Base-by-base conservation (phyloP, 352 stramenopile genomes). In the Sclerospora graminicola region DNA sequence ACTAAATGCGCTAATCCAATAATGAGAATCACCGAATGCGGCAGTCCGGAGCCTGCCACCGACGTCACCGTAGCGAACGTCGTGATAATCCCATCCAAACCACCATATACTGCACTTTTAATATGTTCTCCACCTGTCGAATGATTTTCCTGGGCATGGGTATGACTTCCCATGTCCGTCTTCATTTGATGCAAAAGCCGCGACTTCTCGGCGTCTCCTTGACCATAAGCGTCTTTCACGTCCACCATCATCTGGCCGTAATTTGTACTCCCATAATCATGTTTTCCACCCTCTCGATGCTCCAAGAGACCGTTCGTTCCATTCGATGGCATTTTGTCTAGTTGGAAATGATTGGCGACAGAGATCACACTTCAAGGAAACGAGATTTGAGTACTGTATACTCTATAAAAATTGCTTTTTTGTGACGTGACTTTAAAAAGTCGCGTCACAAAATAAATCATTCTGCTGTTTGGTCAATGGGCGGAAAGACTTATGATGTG, bases 41-140 rank as follows among this genome's bases (percentile, higher is more conserved):
- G 70, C 34, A 97, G 69, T 0, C 72, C 74, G 26, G 86, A 95
- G 48, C 91, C 94, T 0, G 92, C 92, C 15, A 95, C 86, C 14
- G 86, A 95, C 44, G 89, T 94, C 10, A 98, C 89, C 29, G 96
- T 97, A 11, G 91, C 92, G 65, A 97, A 97, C 0, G 87, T 96
- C 16, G 92, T 97, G 49, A 98, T 89, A 60, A 97, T 97, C 24
- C 91, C 94, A 55, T 98, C 94, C n/a, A 98, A 72, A 11, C 90
- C 93, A 44, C 91, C 91, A 67, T 97, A 97, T 31, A 98, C 94
- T 0, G 69, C 76, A 46, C 73, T 87, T 57, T 91, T 91, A 60
- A 91, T 91, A 62, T 87, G 55, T 29, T 71, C 76, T 9, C 79
- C 74, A 36, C 78, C 72, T 4, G 39, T 45, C 64, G 87, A 61